Evolutionary conservation across 2,329 filamentous ascomycete species (phyloP).

Genomic region (Verticillium dahliae): DNA sequence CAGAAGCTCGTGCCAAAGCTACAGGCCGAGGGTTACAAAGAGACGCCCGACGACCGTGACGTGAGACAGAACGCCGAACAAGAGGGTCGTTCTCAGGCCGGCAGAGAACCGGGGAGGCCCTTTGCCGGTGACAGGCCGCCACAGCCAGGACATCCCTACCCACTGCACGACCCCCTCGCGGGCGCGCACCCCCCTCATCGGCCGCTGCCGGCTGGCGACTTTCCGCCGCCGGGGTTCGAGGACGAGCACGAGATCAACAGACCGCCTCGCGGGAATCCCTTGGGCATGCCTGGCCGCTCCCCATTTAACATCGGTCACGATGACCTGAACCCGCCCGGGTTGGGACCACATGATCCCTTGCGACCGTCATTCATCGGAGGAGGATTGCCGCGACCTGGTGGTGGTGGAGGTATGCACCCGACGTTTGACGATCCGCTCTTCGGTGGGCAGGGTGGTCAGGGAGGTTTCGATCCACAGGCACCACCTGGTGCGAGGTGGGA

Average conservation of each 20-base stretch:
- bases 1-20: constrained; percentile 76
- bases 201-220: constrained; percentile 64
- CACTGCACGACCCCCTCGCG: constrained; percentile 59
- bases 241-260: constrained; percentile 82
- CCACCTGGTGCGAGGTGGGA: constrained; percentile 92
- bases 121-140: constrained; percentile 32
- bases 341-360: constrained; percentile 81
- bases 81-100: constrained; percentile 32
- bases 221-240: constrained; percentile 84
- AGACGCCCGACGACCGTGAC: constrained; percentile 37
- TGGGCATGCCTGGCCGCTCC: constrained; percentile 35
- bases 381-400: constrained; percentile 49
- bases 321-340: constrained; percentile 79
- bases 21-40: constrained; percentile 73
- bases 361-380: constrained; percentile 58
- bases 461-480: constrained; percentile 60
- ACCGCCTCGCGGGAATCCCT: constrained; percentile 45
- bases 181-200: constrained; percentile 49
- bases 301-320: constrained; percentile 73
- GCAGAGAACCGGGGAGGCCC: constrained; percentile 22
- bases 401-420: constrained; percentile 84
- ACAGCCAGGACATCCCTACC: constrained; percentile 59
- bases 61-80: constrained; percentile 32
- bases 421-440: constrained; percentile 91
- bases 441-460: constrained; percentile 42